Conservation (phyloP, 176 grass and related monocot species). For the Carex littledalei region DNA sequence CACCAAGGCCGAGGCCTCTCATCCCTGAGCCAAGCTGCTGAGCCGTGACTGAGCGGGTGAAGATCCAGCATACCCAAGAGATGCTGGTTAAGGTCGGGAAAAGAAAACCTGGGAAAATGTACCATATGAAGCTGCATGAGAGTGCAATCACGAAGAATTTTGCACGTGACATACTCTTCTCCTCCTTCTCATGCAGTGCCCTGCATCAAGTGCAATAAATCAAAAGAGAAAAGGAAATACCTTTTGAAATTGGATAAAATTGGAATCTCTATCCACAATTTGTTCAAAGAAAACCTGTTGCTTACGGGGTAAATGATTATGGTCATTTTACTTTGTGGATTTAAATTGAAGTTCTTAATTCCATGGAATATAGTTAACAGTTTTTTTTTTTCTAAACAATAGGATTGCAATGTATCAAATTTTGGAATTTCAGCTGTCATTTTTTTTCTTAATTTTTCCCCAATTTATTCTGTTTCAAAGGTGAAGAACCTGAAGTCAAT, state of each 20-base stretch:
- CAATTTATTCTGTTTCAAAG: not conserved
- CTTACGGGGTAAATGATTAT: not conserved
- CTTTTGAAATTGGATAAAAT: not conserved
- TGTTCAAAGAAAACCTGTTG: not conserved
- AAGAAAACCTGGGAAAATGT: slow-evolving; percentile 65
- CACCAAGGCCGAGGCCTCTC: slow-evolving; percentile 60
- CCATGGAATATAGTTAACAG: not conserved
- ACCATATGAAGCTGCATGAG: slow-evolving; percentile 74
- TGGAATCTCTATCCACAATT: not conserved
- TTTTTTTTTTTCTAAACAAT: not conserved
- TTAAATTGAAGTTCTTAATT: not conserved
- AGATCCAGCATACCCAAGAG: slow-evolving; percentile 94
- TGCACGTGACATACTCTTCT: slow-evolving; percentile 43
- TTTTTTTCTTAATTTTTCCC: not conserved
- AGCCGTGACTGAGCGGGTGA: slow-evolving; percentile 56
- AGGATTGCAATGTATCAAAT: not conserved
- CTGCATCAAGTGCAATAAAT: slow-evolving; percentile 19
- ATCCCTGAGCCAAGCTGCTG: slow-evolving; percentile 85
- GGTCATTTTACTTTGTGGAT: not conserved
- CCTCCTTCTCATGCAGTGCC: slow-evolving; percentile 75
- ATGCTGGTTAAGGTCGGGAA: slow-evolving; percentile 50
- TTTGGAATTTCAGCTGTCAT: not conserved
- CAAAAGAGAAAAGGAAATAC: not conserved
- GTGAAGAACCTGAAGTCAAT: not conserved
- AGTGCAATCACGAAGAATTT: slow-evolving; percentile 92